Evolutionary conservation across 306 rosid species (phyloP).

Genomic region (Vicia faba): DNA sequence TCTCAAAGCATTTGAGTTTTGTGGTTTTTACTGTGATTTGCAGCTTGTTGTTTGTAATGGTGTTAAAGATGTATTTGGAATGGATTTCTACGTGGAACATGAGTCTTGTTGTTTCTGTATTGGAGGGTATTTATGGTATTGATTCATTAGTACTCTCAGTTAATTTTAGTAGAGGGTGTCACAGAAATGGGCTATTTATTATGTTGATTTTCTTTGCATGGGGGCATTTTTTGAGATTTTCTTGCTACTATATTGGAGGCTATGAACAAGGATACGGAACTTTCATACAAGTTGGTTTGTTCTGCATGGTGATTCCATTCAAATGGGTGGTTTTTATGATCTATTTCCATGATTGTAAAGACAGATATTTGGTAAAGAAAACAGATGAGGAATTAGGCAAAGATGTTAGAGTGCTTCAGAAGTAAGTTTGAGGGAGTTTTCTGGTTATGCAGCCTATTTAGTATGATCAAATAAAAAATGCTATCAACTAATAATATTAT

Average conservation of each 20-base stretch:
- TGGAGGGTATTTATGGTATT: constrained; percentile 51
- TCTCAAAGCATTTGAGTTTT: neutral
- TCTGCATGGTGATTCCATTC: constrained; percentile 47
- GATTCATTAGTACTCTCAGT: constrained; percentile 49
- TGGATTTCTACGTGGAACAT: constrained; percentile 62
- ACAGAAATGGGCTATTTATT: constrained; percentile 47
- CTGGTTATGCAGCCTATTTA: neutral
- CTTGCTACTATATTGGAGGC: constrained; percentile 44
- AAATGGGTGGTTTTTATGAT: constrained; percentile 59
- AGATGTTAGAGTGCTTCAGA: constrained; percentile 30
- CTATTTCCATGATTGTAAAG: constrained; percentile 54
- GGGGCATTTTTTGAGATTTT: constrained; percentile 50
- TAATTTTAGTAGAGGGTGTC: constrained; percentile 45
- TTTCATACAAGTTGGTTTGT: constrained; percentile 41
- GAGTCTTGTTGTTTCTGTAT: constrained; percentile 57
- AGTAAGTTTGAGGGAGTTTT: neutral
- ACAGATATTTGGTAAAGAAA: constrained; percentile 41
- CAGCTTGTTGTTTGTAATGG: constrained; percentile 28
- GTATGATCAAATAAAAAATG: neutral
- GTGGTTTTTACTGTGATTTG: constrained; percentile 24
- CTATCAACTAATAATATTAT: neutral
- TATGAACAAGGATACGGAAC: constrained; percentile 33
- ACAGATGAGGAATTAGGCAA: constrained; percentile 41
- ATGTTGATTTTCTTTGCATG: constrained; percentile 57
- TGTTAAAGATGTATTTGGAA: constrained; percentile 49